Evolutionary conservation across 2,329 filamentous ascomycete genomes (phyloP).

Genomic region (Zasmidium citrigriseum): DNA sequence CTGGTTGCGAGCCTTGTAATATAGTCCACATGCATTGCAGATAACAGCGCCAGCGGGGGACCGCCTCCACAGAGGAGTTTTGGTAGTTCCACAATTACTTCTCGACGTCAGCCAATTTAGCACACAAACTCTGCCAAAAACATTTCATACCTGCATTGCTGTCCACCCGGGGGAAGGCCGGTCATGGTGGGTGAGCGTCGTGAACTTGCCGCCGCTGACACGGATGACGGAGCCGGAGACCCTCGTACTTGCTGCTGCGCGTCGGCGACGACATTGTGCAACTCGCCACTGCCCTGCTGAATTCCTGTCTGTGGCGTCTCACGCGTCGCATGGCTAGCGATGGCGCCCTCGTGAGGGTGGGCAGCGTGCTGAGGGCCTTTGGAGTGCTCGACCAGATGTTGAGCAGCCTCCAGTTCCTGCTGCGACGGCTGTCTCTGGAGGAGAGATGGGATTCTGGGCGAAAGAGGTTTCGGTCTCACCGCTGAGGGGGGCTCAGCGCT

Average conservation of each 20-base stretch:
- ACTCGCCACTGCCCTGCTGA: conserved; percentile 1
- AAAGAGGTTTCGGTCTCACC: conserved; percentile 16
- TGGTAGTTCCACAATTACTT: conserved; percentile 93
- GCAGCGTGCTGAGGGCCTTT: conserved; percentile 33
- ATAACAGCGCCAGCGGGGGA: conserved; percentile 93
- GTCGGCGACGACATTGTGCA: not conserved
- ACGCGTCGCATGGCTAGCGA: conserved; percentile 1
- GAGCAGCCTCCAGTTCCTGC: conserved; percentile 53
- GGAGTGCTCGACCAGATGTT: conserved; percentile 50
- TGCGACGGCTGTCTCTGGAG: conserved; percentile 42
- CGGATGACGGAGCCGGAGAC: conserved; percentile 13
- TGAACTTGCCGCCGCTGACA: conserved; percentile 9
- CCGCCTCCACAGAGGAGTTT: conserved; percentile 90
- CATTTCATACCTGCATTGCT: conserved; percentile 68
- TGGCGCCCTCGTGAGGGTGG: conserved; percentile 3
- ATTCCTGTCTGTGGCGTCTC: not conserved
- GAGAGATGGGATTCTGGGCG: conserved; percentile 20
- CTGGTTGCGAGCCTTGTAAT: conserved; percentile 90
- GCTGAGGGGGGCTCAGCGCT: conserved; percentile 7
- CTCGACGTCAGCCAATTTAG: conserved; percentile 5
- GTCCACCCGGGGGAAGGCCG: conserved; percentile 54
- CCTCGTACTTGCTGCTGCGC: conserved; percentile 12
- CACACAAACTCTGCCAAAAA: conserved; percentile 1
- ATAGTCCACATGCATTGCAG: conserved; percentile 95
- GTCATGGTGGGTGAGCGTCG: conserved; percentile 12